phyloP scores from a whole-genome alignment of 768 basidiomycete genomes.

The Phylloporus scabripes region DNA sequence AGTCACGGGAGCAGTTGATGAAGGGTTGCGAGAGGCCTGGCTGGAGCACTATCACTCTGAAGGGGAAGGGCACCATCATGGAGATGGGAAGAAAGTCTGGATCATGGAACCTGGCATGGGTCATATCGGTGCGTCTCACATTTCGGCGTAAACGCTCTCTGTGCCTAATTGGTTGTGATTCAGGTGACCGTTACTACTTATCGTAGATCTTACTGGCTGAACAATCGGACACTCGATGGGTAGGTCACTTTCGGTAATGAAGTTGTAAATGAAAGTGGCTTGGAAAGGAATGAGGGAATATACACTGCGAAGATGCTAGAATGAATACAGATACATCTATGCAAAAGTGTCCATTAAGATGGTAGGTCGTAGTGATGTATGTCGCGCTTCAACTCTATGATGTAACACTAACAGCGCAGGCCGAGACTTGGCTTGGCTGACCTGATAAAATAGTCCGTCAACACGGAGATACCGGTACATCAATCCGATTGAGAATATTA shows the following conservation, averaged over 20 bases:
- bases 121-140: constrained; percentile 58
- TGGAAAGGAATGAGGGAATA: constrained; percentile 11
- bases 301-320: constrained; percentile 13
- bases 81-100: constrained; percentile 65
- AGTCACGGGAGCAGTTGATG: constrained; percentile 80
- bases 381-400: not conserved
- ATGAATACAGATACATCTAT: constrained; percentile 3
- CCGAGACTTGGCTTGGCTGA: constrained; percentile 18
- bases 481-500: constrained; percentile 6
- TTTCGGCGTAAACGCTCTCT: not conserved
- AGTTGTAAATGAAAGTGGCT: constrained; percentile 7
- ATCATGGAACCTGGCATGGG: constrained; percentile 86
- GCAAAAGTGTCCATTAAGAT: not conserved
- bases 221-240: constrained; percentile 3
- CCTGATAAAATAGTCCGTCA: constrained; percentile 14
- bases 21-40: constrained; percentile 71
- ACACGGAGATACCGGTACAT: not conserved
- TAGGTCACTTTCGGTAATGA: constrained; percentile 4
- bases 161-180: not conserved
- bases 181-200: constrained; percentile 42
- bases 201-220: constrained; percentile 12
- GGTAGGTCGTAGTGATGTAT: constrained; percentile 4
- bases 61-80: constrained; percentile 35
- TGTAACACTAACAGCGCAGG: constrained; percentile 8
- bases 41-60: constrained; percentile 51